Evolutionary conservation across 1,139 yeast species (phyloP), one percentile per base, ranked within the genome.

Genomic region (Hyphopichia fennica): DNA sequence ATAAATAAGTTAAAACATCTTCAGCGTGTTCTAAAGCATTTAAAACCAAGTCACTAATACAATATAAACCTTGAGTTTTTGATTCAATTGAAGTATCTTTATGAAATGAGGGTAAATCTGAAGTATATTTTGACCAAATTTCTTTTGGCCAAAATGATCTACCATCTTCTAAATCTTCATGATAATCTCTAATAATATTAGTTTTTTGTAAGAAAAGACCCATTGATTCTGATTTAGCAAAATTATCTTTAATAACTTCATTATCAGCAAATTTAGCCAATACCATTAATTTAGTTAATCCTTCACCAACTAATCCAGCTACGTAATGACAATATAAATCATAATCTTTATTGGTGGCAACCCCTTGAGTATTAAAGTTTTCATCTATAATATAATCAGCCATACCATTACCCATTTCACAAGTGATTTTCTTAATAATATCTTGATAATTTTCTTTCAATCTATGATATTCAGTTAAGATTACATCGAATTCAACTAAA

Each of bases 231-330:
- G 86, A 81, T 51, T 83, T 72, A 38, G 70, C 65, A 55, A 79
- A 79, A 47, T 81, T 69, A 44, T 82, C 77, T 16, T 66, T 62
- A 39, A 77, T 63, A 27, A 79, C 68, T 10, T 69, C 69, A 2
- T 73, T 58, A 41, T 82, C 83, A 38, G 84, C 80, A 55, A 85
- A 84, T 7, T 71, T 64, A 14, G 95, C 93, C 41, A 79, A 71
- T 18, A 83, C 83, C 58, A 90, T 81, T 66, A 95, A 72, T 48
- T 85, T 79, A 10, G 98, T 90, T 52, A 90, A 72, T 1, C 99
- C 99, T 58, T 90, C 96, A 41, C 99, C 99, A 35, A 93, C 98
- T 42, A 95, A 74, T 2, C 99, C 99, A 1, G 99, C 99, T 44
- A 93, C 99, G 58, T 91, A 89, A 65, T 91, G 95, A 64, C 99